These are phyloP conservation scores for Tremellales sp. DNA, from an alignment of 1,284 basidiomycete genomes.

Conservation along the genomic window DNA sequence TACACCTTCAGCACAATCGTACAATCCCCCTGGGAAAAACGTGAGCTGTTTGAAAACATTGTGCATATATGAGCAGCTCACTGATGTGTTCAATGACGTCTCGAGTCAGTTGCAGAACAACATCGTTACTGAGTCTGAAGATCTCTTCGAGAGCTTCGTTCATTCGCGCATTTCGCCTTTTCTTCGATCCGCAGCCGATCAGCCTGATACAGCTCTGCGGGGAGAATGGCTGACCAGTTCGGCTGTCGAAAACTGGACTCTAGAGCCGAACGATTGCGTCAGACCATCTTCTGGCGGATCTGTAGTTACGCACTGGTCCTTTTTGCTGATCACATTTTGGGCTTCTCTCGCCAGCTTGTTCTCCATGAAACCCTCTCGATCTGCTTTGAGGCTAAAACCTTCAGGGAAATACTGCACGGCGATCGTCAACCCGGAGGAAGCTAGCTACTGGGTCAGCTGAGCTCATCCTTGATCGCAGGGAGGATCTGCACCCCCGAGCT, in stretches of 20 bases:
- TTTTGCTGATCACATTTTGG: too few species aligned
- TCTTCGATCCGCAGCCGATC: too few species aligned
- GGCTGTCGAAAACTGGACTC: slow-evolving; percentile 63
- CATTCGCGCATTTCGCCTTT: slow-evolving; percentile 32
- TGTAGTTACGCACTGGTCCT: too few species aligned
- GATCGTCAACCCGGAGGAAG: not conserved
- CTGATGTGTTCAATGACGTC: slow-evolving; percentile 63
- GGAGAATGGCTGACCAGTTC: slow-evolving; percentile 59
- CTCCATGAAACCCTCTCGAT: too few species aligned
- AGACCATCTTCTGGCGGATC: slow-evolving; percentile 8
- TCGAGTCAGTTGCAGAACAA: slow-evolving; percentile 65
- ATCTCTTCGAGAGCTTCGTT: slow-evolving; percentile 47
- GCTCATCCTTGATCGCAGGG: too few species aligned
- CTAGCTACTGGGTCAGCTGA: not conserved
- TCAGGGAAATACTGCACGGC: too few species aligned
- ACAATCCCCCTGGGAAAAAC: slow-evolving; percentile 57
- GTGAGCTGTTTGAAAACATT: not conserved
- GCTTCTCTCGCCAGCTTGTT: slow-evolving; percentile 7
- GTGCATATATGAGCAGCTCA: slow-evolving; percentile 11
- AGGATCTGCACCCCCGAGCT: too few species aligned
- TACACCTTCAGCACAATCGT: slow-evolving; percentile 83
- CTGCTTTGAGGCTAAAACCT: too few species aligned
- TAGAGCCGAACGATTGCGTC: slow-evolving; percentile 1
- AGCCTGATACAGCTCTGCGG: too few species aligned
- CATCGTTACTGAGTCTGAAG: slow-evolving; percentile 73